Evolutionary conservation across 1,284 basidiomycete genomes (phyloP), one percentile per base, ranked within the genome.

Genomic region (Cryptococcus sp.): DNA sequence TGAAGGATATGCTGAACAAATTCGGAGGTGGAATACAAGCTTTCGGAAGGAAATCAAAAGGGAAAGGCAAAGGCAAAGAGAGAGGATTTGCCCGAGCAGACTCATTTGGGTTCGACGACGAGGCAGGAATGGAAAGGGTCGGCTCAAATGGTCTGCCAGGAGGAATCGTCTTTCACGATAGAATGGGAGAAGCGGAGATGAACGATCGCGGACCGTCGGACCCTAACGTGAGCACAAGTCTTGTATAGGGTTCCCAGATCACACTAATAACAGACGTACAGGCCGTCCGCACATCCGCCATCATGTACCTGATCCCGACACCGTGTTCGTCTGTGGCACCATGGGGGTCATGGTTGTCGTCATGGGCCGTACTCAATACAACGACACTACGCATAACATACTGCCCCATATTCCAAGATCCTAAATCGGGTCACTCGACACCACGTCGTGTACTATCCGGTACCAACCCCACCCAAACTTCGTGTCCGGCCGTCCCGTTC

Each of bases 181-280:
- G 75, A 15, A 75, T 75, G 74, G 75, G 72, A 16, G 73, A 73
- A 51, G 65, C 66, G 25, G 74, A 75, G 62, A 74, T 73, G 73
- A 16, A 35, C 46, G 42, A 47, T 17, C 20, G 51, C 22, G 13
- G 53, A 45, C 22, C 46, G n/a, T 23, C 41, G 11, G 64, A 71
- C 54, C 55, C 61, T 27, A 58, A 66, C 48, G 68, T 71, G 50
- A 62, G 65, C 65, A 35, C 31, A 35, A 35, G 31, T 10, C 31
- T 35, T 10, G 13, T 8, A 4, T 2, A 8, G 31, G 31, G 31
- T 35, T 35, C 31, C 31, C 8, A 8, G 13, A 35, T 13, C 2
- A 13, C 8, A 35, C 31, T 35, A 13, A 35, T 35, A 35, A 35
- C 2, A 35, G 13, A 8, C 7, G 40, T 19, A 11, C 39, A 73